Percentiles rank a stretch among this genome's conserved stretches.
Conservation (phyloP, 2,329 filamentous ascomycete species). For the Cylindrodendrum hubeiense region DNA sequence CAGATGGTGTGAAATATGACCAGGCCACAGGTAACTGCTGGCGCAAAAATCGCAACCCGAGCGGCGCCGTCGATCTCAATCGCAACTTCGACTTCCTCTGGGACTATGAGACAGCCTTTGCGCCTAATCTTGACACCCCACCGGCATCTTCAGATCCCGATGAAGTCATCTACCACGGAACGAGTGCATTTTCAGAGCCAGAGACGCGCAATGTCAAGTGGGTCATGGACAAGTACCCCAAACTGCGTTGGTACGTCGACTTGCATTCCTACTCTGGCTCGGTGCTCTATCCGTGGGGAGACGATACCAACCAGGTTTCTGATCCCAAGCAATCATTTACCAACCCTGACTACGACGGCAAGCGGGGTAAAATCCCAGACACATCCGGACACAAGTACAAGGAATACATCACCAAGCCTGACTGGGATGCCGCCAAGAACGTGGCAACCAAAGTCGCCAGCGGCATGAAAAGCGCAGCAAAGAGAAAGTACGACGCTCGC, state of each 20-base stretch:
- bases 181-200: conserved; percentile 60
- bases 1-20: conserved; percentile 62
- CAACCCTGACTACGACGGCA: conserved; percentile 59
- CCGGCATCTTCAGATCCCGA: not conserved
- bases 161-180: conserved; percentile 54
- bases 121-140: not conserved
- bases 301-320: conserved; percentile 57
- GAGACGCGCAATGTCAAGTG: conserved; percentile 63
- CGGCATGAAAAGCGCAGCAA: not conserved
- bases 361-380: conserved; percentile 49
- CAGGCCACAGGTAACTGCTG: conserved; percentile 59
- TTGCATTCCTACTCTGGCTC: conserved; percentile 62
- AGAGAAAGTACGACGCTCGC: not conserved
- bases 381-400: not conserved
- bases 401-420: conserved; percentile 2
- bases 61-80: conserved; percentile 60
- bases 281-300: conserved; percentile 64
- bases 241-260: conserved; percentile 64
- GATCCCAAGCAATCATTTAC: conserved; percentile 62
- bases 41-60: conserved; percentile 63
- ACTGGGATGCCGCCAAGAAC: conserved; percentile 3
- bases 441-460: not conserved
- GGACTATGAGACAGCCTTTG: conserved; percentile 10
- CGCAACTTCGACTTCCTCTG: conserved; percentile 66
- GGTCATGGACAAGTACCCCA: conserved; percentile 59